A percentile compares a stretch with the other conserved stretches of the same genome.
These are phyloP conservation scores for Ogataea corticis DNA, from an alignment of 805 yeast species.

Conservation along the genomic window DNA sequence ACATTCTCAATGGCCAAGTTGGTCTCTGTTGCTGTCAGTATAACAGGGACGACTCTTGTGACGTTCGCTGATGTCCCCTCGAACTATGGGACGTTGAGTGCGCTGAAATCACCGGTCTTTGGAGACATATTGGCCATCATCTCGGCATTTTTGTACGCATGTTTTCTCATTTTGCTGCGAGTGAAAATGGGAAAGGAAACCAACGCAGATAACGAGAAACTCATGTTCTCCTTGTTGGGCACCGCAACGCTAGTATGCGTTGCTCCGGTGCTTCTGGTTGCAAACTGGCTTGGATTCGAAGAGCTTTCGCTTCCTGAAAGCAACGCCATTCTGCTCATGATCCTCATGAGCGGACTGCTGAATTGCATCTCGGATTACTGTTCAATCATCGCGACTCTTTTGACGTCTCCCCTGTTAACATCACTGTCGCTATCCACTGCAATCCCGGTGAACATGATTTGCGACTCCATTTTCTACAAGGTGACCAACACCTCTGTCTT, in stretches of 20 bases:
- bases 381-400: constrained; percentile 50
- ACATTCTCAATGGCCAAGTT: constrained; percentile 42
- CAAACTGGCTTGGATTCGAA: constrained; percentile 41
- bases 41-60: constrained; percentile 47
- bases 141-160: constrained; percentile 49
- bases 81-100: neutral
- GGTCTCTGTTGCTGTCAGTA: constrained; percentile 44
- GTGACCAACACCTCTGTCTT: constrained; percentile 31
- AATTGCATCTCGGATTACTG: constrained; percentile 51
- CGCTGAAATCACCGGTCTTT: constrained; percentile 35
- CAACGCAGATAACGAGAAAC: constrained; percentile 45
- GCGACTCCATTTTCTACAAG: constrained; percentile 43
- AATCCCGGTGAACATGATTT: constrained; percentile 52
- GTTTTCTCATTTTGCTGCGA: constrained; percentile 45
- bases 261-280: constrained; percentile 40
- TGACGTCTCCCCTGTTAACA: constrained; percentile 55
- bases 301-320: constrained; percentile 44
- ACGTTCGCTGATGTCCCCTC: constrained; percentile 34
- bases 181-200: constrained; percentile 45
- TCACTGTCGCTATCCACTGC: constrained; percentile 52
- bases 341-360: constrained; percentile 44
- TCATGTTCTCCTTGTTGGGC: constrained; percentile 50
- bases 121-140: constrained; percentile 48
- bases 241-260: constrained; percentile 41
- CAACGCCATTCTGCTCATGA: constrained; percentile 32